Evolutionary conservation across 2,329 filamentous ascomycete species (phyloP).

Genomic region (Sordariomycetes sp.): DNA sequence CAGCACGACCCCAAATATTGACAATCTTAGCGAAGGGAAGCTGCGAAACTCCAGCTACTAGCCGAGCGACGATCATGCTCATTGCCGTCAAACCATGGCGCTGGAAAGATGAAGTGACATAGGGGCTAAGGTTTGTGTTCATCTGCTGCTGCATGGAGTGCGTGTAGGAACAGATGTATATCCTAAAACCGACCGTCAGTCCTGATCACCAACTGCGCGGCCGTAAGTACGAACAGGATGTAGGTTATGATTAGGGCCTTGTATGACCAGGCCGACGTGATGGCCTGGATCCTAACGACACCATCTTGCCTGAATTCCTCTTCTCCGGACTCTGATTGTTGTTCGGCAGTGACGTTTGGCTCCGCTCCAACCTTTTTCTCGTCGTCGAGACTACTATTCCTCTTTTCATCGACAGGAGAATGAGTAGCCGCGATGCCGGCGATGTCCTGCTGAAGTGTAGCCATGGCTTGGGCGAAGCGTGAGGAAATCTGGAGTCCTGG

Average conservation of each 20-base stretch:
- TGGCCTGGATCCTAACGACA: slow-evolving; percentile 33
- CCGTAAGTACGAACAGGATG: slow-evolving; percentile 19
- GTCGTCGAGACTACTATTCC: background rate
- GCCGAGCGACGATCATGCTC: slow-evolving; percentile 44
- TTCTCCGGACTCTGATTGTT: background rate
- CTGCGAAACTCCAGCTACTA: slow-evolving; percentile 23
- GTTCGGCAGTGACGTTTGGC: background rate
- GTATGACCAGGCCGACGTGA: slow-evolving; percentile 28
- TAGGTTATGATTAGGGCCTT: slow-evolving; percentile 27
- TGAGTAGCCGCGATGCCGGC: background rate
- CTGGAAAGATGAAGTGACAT: slow-evolving; percentile 52
- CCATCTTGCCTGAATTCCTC: slow-evolving; percentile 26
- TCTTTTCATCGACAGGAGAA: background rate
- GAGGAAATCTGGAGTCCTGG: background rate
- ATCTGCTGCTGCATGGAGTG: slow-evolving; percentile 16
- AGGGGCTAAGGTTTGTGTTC: slow-evolving; percentile 36
- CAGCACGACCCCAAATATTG: slow-evolving; percentile 32
- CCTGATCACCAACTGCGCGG: background rate
- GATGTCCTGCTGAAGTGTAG: background rate
- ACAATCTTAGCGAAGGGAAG: slow-evolving; percentile 31
- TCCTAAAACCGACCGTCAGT: background rate
- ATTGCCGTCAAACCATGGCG: slow-evolving; percentile 53
- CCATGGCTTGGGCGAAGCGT: background rate
- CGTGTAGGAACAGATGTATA: slow-evolving; percentile 13
- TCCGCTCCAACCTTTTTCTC: background rate